Conservation (phyloP, 2,329 filamentous ascomycete genomes). For the Tolypocladium sp. region DNA sequence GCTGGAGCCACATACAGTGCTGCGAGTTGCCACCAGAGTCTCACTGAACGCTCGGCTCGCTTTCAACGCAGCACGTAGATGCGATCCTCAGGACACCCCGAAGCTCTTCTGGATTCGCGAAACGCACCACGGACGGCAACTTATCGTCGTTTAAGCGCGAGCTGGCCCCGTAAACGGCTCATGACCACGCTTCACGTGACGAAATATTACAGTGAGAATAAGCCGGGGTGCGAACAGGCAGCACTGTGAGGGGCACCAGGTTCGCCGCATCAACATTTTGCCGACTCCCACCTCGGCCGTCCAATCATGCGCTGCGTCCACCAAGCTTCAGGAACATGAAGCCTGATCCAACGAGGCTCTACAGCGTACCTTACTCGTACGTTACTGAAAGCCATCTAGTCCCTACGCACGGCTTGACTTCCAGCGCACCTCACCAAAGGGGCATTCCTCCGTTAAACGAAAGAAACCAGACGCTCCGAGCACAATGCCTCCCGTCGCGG, state of each 20-base stretch:
- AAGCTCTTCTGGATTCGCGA: background rate
- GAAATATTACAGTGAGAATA: conserved; percentile 14
- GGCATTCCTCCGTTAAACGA: background rate
- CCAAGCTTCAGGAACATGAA: background rate
- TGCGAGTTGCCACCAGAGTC: background rate
- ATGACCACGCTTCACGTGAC: conserved; percentile 26
- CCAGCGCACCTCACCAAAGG: background rate
- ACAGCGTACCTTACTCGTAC: background rate
- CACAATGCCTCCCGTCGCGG: conserved; percentile 32
- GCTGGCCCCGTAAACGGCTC: conserved; percentile 17
- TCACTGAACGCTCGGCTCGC: background rate
- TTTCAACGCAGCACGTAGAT: background rate
- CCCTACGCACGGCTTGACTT: background rate
- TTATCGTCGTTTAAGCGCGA: conserved; percentile 2
- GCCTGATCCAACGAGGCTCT: background rate
- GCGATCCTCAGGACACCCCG: background rate
- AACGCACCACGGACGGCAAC: background rate
- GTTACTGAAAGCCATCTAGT: background rate
- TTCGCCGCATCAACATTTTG: conserved; percentile 15
- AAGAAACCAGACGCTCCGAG: background rate
- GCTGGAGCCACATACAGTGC: conserved; percentile 7
- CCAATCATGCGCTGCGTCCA: conserved; percentile 15
- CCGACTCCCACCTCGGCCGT: conserved; percentile 9
- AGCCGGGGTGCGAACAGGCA: background rate
- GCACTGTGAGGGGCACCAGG: conserved; percentile 16